Percentiles rank a stretch among this genome's conserved stretches.
phyloP scores from a whole-genome alignment of 2,329 filamentous ascomycete species.

The Furcasterigmium furcatum region DNA sequence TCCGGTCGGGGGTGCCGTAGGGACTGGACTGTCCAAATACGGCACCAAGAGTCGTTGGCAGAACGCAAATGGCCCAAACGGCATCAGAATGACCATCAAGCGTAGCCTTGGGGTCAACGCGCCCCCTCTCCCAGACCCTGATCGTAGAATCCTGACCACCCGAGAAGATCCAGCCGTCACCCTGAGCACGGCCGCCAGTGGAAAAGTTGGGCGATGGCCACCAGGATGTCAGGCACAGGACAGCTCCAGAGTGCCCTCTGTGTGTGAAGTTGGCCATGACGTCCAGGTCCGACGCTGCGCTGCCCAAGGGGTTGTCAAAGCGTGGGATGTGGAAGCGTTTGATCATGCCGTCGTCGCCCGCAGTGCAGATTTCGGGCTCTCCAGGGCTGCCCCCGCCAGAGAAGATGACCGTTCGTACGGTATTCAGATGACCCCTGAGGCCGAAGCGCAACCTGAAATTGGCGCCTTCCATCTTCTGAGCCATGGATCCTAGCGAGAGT shows the following conservation, averaged over 20 bases:
- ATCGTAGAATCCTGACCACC: conserved; percentile 92
- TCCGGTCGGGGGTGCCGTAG: conserved; percentile 78
- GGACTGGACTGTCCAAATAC: conserved; percentile 75
- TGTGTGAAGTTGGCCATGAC: conserved; percentile 94
- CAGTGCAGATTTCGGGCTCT: conserved; percentile 95
- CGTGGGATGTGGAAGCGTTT: conserved; percentile 96
- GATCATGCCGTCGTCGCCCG: conserved; percentile 90
- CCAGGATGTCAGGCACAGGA: conserved; percentile 83
- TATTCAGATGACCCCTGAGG: conserved; percentile 86
- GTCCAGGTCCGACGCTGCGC: conserved; percentile 75
- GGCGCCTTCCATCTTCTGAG: conserved; percentile 63
- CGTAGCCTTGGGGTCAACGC: conserved; percentile 92
- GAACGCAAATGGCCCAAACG: conserved; percentile 91
- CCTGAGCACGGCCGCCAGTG: conserved; percentile 80
- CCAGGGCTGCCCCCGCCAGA: conserved; percentile 93
- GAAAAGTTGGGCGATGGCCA: conserved; percentile 85
- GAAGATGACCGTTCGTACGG: conserved; percentile 92
- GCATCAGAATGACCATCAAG: conserved; percentile 93
- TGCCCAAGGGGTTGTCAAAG: conserved; percentile 50
- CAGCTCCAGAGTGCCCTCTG: conserved; percentile 85
- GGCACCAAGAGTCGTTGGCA: conserved; percentile 76
- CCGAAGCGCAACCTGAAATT: conserved; percentile 94
- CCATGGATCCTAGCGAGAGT: conserved; percentile 43
- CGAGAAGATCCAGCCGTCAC: conserved; percentile 98
- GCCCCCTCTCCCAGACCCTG: conserved; percentile 90